Conservation (phyloP, 257 asterid genomes). For the Nicotiana otophora region DNA sequence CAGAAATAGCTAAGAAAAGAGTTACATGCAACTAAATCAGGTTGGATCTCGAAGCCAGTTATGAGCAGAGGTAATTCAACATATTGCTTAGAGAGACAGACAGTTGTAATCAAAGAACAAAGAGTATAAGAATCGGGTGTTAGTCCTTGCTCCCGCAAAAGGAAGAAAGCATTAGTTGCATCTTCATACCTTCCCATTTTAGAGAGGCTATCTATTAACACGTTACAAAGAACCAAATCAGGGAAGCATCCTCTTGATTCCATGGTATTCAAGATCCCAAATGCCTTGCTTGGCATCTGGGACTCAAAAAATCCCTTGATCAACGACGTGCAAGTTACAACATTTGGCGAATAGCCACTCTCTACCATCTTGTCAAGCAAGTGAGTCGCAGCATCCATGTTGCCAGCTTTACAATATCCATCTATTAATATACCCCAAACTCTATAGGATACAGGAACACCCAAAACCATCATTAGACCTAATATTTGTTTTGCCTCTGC, state of each 20-base stretch:
- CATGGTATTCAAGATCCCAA: constrained; percentile 39
- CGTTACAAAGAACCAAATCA: constrained; percentile 67
- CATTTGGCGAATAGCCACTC: constrained; percentile 55
- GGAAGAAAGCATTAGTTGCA: constrained; percentile 51
- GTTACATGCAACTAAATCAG: constrained; percentile 75
- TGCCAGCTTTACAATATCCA: constrained; percentile 44
- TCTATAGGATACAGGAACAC: constrained; percentile 41
- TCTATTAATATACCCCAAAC: constrained; percentile 62
- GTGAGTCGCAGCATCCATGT: constrained; percentile 46
- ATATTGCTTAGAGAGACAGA: constrained; percentile 54
- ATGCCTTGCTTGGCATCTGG: constrained; percentile 45
- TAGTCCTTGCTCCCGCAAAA: constrained; percentile 44
- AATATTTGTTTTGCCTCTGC: constrained; percentile 56
- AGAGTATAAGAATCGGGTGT: constrained; percentile 68
- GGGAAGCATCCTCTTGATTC: constrained; percentile 54
- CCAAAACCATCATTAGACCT: constrained; percentile 52
- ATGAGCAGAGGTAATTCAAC: constrained; percentile 54
- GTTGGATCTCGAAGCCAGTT: constrained; percentile 50
- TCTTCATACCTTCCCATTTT: constrained; percentile 61
- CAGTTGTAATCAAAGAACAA: constrained; percentile 47
- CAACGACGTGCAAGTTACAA: constrained; percentile 60
- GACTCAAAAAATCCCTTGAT: constrained; percentile 59
- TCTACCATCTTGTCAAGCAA: constrained; percentile 52
- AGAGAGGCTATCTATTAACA: constrained; percentile 61
- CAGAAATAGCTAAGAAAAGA: constrained; percentile 58